Conservation (phyloP, 495 filamentous ascomycete genomes). For the Aspergillus ostianus region DNA sequence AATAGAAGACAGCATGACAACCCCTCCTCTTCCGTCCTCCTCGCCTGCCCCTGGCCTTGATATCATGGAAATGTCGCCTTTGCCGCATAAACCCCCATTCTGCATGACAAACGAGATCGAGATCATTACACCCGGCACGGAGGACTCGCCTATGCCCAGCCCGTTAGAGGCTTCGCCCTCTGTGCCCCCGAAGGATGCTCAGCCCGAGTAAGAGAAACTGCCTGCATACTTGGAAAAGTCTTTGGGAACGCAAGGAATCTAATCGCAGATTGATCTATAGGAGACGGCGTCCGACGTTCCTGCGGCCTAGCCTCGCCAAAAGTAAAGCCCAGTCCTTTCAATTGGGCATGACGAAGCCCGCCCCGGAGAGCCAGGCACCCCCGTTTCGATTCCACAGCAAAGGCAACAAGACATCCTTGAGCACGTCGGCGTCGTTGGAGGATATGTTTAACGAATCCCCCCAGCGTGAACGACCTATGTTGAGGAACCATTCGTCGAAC, state of each 20-base stretch:
- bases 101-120: conserved; percentile 54
- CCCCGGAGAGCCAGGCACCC: conserved; percentile 61
- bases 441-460: conserved; percentile 82
- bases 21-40: conserved; percentile 78
- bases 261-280: conserved; percentile 19
- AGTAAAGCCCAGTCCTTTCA: conserved; percentile 46
- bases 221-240: neutral
- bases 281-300: conserved; percentile 39
- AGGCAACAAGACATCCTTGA: conserved; percentile 47
- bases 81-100: conserved; percentile 84
- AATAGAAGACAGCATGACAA: conserved; percentile 67
- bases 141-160: conserved; percentile 49
- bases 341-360: conserved; percentile 32
- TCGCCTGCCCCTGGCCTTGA: conserved; percentile 77
- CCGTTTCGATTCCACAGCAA: conserved; percentile 75
- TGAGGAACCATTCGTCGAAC: conserved; percentile 32
- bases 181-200: conserved; percentile 42
- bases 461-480: conserved; percentile 56
- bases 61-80: conserved; percentile 89
- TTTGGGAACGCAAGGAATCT: neutral
- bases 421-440: conserved; percentile 63
- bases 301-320: conserved; percentile 40
- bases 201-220: conserved; percentile 35
- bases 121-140: conserved; percentile 65
- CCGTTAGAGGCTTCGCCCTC: conserved; percentile 52